Evolutionary conservation across 2,329 filamentous ascomycete species (phyloP).

Genomic region (Mariannaea sp.): DNA sequence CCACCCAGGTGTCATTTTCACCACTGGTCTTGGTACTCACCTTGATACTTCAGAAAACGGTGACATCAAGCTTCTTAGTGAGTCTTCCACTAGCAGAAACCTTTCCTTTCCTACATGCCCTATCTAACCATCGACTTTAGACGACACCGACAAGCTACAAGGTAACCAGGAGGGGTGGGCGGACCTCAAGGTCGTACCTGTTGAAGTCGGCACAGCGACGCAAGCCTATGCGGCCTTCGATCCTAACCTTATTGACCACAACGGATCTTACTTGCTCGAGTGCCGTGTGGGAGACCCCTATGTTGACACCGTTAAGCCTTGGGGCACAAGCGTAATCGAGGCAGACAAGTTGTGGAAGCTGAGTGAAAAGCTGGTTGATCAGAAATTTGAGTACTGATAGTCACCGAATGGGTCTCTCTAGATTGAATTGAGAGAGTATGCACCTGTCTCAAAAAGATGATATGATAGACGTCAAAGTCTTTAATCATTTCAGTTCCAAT

Average conservation of each 20-base stretch:
- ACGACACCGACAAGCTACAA: slow-evolving; percentile 26
- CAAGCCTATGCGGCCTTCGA: slow-evolving; percentile 46
- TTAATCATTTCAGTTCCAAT: too few relatives aligned
- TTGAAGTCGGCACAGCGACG: slow-evolving; percentile 41
- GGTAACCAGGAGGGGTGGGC: slow-evolving; percentile 34
- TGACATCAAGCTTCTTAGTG: slow-evolving; percentile 28
- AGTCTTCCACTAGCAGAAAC: too few relatives aligned
- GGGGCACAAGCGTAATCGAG: slow-evolving; percentile 40
- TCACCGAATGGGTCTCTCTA: too few relatives aligned
- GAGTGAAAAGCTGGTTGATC: slow-evolving; percentile 51
- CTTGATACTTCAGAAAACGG: slow-evolving; percentile 27
- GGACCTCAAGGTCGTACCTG: slow-evolving; percentile 26
- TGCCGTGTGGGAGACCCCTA: slow-evolving; percentile 41
- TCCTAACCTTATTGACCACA: slow-evolving; percentile 41
- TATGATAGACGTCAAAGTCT: too few relatives aligned
- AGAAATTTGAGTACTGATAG: slow-evolving; percentile 44
- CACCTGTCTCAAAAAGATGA: too few relatives aligned
- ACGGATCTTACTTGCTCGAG: slow-evolving; percentile 41
- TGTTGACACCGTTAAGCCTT: slow-evolving; percentile 37
- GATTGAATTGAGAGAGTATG: too few relatives aligned
- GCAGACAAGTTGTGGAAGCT: slow-evolving; percentile 52
- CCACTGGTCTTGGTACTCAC: slow-evolving; percentile 30
- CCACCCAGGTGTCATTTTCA: slow-evolving; percentile 41
- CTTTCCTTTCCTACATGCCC: fast-evolving
- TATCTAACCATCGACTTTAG: slow-evolving; percentile 7